A percentile compares a stretch with the other conserved stretches of the same genome.
Evolutionary conservation across 2,329 filamentous ascomycete genomes (phyloP).

Genomic region (Alternaria longipes): DNA sequence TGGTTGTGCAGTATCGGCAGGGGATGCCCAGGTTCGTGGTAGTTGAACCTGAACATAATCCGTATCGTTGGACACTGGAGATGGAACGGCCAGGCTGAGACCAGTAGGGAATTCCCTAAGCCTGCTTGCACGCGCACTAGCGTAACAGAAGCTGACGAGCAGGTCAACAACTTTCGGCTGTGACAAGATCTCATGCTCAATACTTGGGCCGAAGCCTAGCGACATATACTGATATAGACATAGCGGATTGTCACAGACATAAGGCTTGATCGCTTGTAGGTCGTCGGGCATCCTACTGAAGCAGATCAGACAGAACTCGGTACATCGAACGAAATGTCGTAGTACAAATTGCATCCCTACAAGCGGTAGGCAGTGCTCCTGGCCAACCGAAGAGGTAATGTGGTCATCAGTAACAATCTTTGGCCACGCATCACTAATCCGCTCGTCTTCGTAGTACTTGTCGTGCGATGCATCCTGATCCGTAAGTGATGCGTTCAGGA

Average conservation of each 20-base stretch:
- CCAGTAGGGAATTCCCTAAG: constrained; percentile 67
- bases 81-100: constrained; percentile 64
- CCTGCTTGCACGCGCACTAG: constrained; percentile 56
- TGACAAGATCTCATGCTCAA: constrained; percentile 83
- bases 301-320: constrained; percentile 87
- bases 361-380: constrained; percentile 63
- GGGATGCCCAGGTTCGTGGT: neutral
- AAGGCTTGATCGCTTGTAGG: constrained; percentile 76
- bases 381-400: constrained; percentile 46
- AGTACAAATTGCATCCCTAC: constrained; percentile 78
- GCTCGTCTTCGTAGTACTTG: constrained; percentile 51
- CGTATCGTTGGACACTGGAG: constrained; percentile 27
- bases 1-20: neutral
- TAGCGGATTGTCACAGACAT: constrained; percentile 76
- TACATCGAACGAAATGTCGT: constrained; percentile 80
- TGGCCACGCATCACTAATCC: constrained; percentile 51
- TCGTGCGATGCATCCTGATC: constrained; percentile 48
- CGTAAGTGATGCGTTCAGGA: constrained; percentile 44
- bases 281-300: constrained; percentile 72
- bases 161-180: constrained; percentile 87
- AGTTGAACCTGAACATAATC: constrained; percentile 21
- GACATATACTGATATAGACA: constrained; percentile 90
- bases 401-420: constrained; percentile 62
- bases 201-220: constrained; percentile 83
- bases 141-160: constrained; percentile 82